Conservation (phyloP, 495 filamentous ascomycete genomes). For the Amniculicola lignicola region DNA sequence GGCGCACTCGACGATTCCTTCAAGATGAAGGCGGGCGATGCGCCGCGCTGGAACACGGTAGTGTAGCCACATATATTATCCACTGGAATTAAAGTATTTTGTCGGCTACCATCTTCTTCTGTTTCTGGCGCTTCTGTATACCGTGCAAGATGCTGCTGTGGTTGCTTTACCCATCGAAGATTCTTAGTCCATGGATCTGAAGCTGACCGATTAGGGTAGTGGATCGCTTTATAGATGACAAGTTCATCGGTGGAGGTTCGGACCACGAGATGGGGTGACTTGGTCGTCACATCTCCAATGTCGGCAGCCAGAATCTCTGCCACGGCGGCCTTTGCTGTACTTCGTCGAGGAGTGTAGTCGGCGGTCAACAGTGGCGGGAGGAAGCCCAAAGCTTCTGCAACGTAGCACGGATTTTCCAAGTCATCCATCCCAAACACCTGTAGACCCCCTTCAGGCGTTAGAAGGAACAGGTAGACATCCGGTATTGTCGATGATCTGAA, state of each 20-base stretch:
- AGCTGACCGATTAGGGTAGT: slow-evolving; percentile 42
- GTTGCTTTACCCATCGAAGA: slow-evolving; percentile 74
- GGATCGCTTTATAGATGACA: slow-evolving; percentile 80
- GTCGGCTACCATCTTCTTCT: slow-evolving; percentile 44
- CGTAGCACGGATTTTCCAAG: slow-evolving; percentile 58
- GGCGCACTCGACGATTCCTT: slow-evolving; percentile 72
- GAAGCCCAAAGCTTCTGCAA: slow-evolving; percentile 68
- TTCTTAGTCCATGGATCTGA: slow-evolving; percentile 39
- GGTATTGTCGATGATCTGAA: slow-evolving; percentile 56
- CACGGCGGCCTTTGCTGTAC: slow-evolving; percentile 65
- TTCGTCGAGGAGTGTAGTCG: slow-evolving; percentile 64
- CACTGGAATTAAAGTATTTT: slow-evolving; percentile 57
- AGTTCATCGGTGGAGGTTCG: slow-evolving; percentile 78
- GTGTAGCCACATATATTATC: slow-evolving; percentile 69
- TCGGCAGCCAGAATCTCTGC: slow-evolving; percentile 78
- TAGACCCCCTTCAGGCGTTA: slow-evolving; percentile 67
- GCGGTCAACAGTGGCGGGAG: slow-evolving; percentile 71
- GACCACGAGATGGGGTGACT: slow-evolving; percentile 74
- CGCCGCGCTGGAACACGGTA: slow-evolving; percentile 75
- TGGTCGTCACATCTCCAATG: slow-evolving; percentile 68
- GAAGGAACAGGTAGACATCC: slow-evolving; percentile 65
- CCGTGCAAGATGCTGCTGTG: slow-evolving; percentile 58
- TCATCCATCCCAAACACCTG: slow-evolving; percentile 61
- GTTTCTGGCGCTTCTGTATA: slow-evolving; percentile 45
- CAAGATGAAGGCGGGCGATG: slow-evolving; percentile 73